Evolutionary conservation across 352 stramenopile genomes (phyloP).

Genomic region (Phytophthora pistaciae): DNA sequence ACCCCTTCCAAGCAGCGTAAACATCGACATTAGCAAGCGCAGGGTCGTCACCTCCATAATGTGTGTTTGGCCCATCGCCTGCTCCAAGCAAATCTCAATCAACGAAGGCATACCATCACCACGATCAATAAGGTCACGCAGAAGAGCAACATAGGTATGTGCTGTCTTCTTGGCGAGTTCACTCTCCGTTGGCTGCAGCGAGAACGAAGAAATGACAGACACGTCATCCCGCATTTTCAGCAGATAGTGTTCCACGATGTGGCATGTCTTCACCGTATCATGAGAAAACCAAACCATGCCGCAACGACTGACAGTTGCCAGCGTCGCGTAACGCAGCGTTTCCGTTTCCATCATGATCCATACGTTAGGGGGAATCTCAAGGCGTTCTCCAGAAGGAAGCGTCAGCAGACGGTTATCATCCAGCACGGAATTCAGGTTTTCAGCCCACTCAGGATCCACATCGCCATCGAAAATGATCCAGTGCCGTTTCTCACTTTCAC

Average conservation of each 20-base stretch:
- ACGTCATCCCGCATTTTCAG: conserved; percentile 75
- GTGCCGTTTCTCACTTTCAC: conserved; percentile 96
- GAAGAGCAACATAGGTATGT: conserved; percentile 65
- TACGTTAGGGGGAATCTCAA: conserved; percentile 98
- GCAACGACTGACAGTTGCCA: conserved; percentile 99
- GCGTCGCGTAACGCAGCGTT: conserved; percentile 97
- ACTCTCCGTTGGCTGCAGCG: conserved; percentile 70
- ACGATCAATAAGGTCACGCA: conserved; percentile 68
- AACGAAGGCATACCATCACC: conserved; percentile 75
- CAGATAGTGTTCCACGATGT: conserved; percentile 93
- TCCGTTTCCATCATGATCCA: conserved; percentile 99
- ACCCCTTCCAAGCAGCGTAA: conserved; percentile 95
- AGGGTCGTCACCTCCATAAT: conserved; percentile 97
- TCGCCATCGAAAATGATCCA: conserved; percentile 99
- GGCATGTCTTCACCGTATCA: conserved; percentile 94
- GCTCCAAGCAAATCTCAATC: conserved; percentile 93
- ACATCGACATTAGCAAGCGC: conserved; percentile 97
- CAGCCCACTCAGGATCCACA: conserved; percentile 99
- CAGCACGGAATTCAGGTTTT: conserved; percentile 99
- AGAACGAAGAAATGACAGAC: conserved; percentile 71
- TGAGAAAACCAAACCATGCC: conserved; percentile 99
- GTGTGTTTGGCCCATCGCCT: conserved; percentile 92
- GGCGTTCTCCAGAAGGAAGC: conserved; percentile 98
- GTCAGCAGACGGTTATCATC: conserved; percentile 99
- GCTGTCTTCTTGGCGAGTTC: conserved; percentile 75